Evolutionary conservation across 495 filamentous ascomycete genomes (phyloP), one percentile per base, ranked within the genome.

Genomic region (Aspergillus ellipticus): DNA sequence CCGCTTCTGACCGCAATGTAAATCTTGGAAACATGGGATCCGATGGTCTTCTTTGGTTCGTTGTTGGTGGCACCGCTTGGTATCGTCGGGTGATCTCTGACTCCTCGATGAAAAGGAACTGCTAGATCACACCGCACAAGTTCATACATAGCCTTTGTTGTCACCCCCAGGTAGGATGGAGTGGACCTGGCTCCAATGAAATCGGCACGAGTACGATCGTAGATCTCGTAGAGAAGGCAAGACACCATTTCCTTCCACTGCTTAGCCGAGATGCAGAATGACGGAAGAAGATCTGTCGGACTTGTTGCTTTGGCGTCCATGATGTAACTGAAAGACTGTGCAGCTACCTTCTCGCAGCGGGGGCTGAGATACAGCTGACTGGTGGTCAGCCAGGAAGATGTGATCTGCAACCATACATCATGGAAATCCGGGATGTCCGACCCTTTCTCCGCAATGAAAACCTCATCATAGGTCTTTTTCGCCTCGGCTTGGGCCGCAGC

Each of bases 11-110:
- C 35, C n/a, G 54, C 45, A 3, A 19, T 20, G 17, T 56, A 56
- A 21, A 56, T 31, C 15, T n/a, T 10, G 22, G 26, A 50, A 17
- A 56, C 26, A 17, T 50, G 61, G 11, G 49, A 49, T 1, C 67
- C 67, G 21, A 70, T 61, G 0, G 65, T 55, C 49, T 57, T 64
- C 50, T 60, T 59, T n/a, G 35, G n/a, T 39, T n/a, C 13, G 35
- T 13, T 24, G 17, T 5, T 16, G 9, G 9, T 45, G 42, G 4
- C 6, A 9, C 17, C 17, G 11, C 1, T 13, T 28, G 24, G 7
- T 4, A 45, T 11, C 5, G 42, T 45, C 17, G 66, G 63, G 39
- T 68, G 66, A 45, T 68, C 66, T 17, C 53, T 45, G 15, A 64
- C 41, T 0, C 53, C 58, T 6, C 21, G 39, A 31, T 55, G 48